Percentiles rank a stretch among this genome's conserved stretches.
Evolutionary conservation across 2,329 filamentous ascomycete genomes (phyloP).

Genomic region (Pseudogymnoascus sp.): DNA sequence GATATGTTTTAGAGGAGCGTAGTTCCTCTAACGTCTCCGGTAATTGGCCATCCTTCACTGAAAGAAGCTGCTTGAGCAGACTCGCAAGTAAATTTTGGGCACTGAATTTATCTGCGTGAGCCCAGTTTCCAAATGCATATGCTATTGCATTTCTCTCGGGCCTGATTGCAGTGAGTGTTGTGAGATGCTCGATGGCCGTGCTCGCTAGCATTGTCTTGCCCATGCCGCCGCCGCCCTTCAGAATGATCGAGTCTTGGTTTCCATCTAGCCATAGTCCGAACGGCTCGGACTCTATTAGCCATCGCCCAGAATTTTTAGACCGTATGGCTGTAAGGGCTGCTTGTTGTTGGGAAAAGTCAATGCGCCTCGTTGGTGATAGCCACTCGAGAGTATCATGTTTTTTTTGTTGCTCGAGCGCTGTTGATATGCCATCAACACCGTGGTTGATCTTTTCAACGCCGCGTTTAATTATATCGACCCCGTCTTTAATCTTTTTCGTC

Average conservation of each 20-base stretch:
- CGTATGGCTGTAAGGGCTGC: background rate
- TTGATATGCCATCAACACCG: background rate
- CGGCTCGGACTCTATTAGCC: background rate
- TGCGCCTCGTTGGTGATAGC: background rate
- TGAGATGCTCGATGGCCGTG: background rate
- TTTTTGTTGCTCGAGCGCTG: background rate
- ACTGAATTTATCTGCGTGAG: background rate
- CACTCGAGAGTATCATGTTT: background rate
- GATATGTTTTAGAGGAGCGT: background rate
- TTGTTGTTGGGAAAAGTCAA: background rate
- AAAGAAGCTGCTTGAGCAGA: background rate
- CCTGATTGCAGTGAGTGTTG: background rate
- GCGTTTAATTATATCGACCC: background rate
- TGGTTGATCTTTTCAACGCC: background rate
- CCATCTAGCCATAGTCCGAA: background rate
- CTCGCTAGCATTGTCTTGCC: background rate
- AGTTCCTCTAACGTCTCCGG: background rate
- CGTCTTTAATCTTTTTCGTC: background rate
- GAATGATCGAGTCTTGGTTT: background rate
- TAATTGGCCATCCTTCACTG: background rate
- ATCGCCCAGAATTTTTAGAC: background rate
- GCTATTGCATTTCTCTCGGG: background rate
- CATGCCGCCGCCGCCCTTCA: background rate
- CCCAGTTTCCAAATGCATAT: background rate
- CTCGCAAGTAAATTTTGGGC: background rate